A percentile compares a stretch with the other conserved stretches of the same genome.
Evolutionary conservation across 2,329 filamentous ascomycete species (phyloP).

Genomic region (Monosporascus sp.): DNA sequence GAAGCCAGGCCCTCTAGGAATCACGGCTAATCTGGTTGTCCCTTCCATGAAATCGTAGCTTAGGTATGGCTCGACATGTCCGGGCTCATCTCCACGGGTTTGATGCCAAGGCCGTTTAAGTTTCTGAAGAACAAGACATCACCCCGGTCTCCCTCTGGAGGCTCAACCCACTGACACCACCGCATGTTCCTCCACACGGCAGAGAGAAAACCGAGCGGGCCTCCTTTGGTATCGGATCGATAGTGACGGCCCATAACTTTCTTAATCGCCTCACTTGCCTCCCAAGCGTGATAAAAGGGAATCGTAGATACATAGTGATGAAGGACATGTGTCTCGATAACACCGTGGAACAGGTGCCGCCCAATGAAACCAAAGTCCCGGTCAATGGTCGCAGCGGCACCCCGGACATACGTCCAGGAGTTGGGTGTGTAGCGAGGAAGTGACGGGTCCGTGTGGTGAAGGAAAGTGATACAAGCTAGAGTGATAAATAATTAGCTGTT

Average conservation of each 20-base stretch:
- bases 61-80: too few species aligned
- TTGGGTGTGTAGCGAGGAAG: constrained; percentile 87
- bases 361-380: constrained; percentile 97
- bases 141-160: too few species aligned
- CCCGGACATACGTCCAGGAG: constrained; percentile 89
- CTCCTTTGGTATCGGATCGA: constrained; percentile 73
- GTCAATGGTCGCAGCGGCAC: constrained; percentile 92
- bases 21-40: too few species aligned
- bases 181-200: constrained; percentile 77
- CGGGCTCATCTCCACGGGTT: too few species aligned
- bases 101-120: too few species aligned
- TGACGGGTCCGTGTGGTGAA: constrained; percentile 93
- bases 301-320: constrained; percentile 97
- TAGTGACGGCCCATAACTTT: constrained; percentile 94
- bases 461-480: constrained; percentile 80
- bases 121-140: too few species aligned
- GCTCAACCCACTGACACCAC: constrained; percentile 97
- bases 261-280: constrained; percentile 92
- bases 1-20: too few species aligned
- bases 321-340: constrained; percentile 95
- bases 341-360: constrained; percentile 85
- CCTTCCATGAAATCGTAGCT: too few species aligned
- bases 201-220: constrained; percentile 76
- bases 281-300: constrained; percentile 94
- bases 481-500: too few species aligned